These are phyloP conservation scores for Ettlia oleoabundans DNA, from an alignment of 139 green algal genomes.

Conservation along the genomic window DNA sequence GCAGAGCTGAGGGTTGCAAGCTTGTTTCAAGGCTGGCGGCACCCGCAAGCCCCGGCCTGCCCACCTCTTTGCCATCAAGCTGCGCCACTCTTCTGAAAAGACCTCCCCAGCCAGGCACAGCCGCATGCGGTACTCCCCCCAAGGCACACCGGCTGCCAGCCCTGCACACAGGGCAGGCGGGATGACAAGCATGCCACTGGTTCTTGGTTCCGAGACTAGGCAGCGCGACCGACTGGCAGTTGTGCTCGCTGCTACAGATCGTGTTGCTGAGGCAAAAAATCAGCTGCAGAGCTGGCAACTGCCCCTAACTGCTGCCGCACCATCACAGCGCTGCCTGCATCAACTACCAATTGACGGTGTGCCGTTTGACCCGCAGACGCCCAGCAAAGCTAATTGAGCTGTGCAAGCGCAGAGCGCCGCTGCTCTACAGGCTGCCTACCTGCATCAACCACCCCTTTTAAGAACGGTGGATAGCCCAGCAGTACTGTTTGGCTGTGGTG, in stretches of 20 bases:
- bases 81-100: constrained; percentile 39
- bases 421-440: background rate
- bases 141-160: constrained; percentile 8
- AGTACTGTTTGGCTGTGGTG: constrained; percentile 27
- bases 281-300: no score
- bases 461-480: constrained; percentile 38
- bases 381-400: no score
- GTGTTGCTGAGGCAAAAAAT: no score
- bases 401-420: no score
- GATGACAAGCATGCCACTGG: background rate
- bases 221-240: no score
- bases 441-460: constrained; percentile 36
- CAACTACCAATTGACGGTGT: no score
- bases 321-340: no score
- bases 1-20: no score
- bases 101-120: constrained; percentile 37
- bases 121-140: constrained; percentile 3
- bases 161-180: background rate
- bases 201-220: no score
- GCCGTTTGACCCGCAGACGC: no score
- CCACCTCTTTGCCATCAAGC: constrained; percentile 12
- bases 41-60: background rate
- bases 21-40: background rate
- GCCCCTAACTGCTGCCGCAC: no score
- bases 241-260: no score